Evolutionary conservation across 495 filamentous ascomycete genomes (phyloP), one percentile per base, ranked within the genome.

Genomic region (Trypethelium eluteriae): DNA sequence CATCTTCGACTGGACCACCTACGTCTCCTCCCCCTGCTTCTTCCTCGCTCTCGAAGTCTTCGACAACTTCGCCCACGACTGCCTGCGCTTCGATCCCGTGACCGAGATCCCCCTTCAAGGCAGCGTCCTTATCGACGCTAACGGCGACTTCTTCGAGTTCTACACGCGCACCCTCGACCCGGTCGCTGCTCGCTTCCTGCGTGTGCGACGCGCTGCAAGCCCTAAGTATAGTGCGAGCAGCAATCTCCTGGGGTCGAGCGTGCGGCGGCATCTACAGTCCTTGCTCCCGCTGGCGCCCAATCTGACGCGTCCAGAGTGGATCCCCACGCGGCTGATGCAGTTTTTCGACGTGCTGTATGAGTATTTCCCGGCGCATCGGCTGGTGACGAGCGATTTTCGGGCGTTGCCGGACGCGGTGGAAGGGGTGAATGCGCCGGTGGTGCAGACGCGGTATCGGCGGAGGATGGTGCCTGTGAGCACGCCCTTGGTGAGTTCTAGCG

Each of bases 1-100:
- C 70, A 91, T 99, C 74, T 98, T 99, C 76, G 88, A 94, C 75
- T 99, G 95, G 94, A 79, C 88, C 69, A 82, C 81, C 35, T 89
- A 89, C 67, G 91, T 96, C 16, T 86, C 91, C 7, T 89, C 87
- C 1, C 93, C 94, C 0, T 97, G 94, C 80, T 99, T 94, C 80
- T 97, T 99, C 80, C 83, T 99, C 3, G 94, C 93, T n/a, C 87
- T 99, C 71, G 94, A 99, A 74, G 94, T 99, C 65, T 93, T 97
- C 72, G 94, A 99, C 79, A 99, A 99, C 77, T 98, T 99, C 77
- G 86, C 90, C 34, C 94, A 99, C 79, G 94, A 99, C 79, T 82
- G 86, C 49, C 84, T 99, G 71, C 91, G 94, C 69, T 97, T 96
- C 81, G 86, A 96, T 76, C 77, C 83, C 5, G 71, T 76, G 41